Percentiles rank a stretch among this genome's conserved stretches.
These are phyloP conservation scores for Heterobasidion occidentale DNA, from an alignment of 1,284 basidiomycete genomes.

Conservation along the genomic window DNA sequence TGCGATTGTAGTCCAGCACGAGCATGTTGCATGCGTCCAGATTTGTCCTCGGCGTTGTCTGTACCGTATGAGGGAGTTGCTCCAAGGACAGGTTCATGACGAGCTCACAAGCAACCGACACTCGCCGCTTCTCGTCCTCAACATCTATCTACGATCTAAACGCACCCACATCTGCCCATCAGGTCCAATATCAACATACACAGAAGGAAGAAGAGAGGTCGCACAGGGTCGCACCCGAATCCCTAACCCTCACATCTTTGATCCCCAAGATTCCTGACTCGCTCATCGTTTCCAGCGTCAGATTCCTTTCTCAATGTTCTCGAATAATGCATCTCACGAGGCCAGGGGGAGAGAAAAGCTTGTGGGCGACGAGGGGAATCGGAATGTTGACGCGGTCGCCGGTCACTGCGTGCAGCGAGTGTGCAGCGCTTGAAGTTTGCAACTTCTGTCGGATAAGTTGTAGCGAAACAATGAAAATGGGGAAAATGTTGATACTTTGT, in stretches of 20 bases:
- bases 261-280: constrained; percentile 94
- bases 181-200: neutral
- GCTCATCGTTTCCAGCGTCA: constrained; percentile 88
- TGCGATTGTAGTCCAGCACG: constrained; percentile 85
- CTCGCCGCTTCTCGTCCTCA: constrained; percentile 92
- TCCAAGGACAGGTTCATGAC: constrained; percentile 95
- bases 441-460: no score
- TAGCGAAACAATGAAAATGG: no score
- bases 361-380: no score
- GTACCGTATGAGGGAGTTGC: constrained; percentile 63
- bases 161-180: neutral
- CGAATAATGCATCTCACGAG: no score
- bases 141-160: constrained; percentile 76
- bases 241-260: constrained; percentile 85
- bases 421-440: no score
- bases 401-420: no score
- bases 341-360: no score
- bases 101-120: constrained; percentile 96
- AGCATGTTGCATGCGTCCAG: constrained; percentile 94
- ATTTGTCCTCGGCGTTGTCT: neutral
- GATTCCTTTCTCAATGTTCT: no score
- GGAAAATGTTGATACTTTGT: no score
- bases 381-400: no score
- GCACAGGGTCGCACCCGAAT: constrained; percentile 48
- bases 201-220: neutral